A percentile compares a stretch with the other conserved stretches of the same genome.
These are phyloP conservation scores for Leccinum huronense DNA, from an alignment of 1,284 basidiomycete genomes.

Conservation along the genomic window DNA sequence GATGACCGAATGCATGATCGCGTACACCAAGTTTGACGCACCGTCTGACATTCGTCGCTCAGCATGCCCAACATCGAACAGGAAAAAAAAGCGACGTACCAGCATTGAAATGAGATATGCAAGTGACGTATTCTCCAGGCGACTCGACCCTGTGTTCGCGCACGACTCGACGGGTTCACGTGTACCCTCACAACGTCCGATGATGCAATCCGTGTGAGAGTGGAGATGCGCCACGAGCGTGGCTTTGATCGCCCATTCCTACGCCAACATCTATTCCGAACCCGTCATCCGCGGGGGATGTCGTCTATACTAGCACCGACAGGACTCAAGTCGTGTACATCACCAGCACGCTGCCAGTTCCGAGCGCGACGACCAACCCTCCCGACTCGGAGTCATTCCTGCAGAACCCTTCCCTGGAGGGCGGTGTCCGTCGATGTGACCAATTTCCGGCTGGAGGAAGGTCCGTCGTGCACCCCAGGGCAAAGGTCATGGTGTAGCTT, in stretches of 20 bases:
- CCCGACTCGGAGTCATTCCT: slow-evolving; percentile 47
- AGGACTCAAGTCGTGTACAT: slow-evolving; percentile 30
- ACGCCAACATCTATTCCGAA: slow-evolving; percentile 13
- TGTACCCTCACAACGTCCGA: slow-evolving; percentile 82
- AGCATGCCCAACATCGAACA: slow-evolving; percentile 1
- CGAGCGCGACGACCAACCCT: slow-evolving; percentile 26
- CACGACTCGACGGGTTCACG: slow-evolving; percentile 59
- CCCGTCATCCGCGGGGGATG: slow-evolving; percentile 5
- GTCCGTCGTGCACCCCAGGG: slow-evolving; percentile 77
- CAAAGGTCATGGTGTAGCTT: slow-evolving; percentile 89
- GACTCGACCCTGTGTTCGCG: slow-evolving; percentile 70
- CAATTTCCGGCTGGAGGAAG: slow-evolving; percentile 53
- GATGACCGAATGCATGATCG: slow-evolving; percentile 80
- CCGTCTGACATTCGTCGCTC: slow-evolving; percentile 43
- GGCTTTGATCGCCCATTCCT: slow-evolving; percentile 49
- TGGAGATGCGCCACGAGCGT: slow-evolving; percentile 83
- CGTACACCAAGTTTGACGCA: slow-evolving; percentile 76
- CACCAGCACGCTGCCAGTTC: slow-evolving; percentile 23
- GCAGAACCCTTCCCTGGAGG: slow-evolving; percentile 59
- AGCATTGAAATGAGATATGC: slow-evolving; percentile 73
- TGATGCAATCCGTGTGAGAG: slow-evolving; percentile 80
- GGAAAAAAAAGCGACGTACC: slow-evolving; percentile 42
- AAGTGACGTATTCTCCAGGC: slow-evolving; percentile 73
- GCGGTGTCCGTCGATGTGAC: slow-evolving; percentile 47
- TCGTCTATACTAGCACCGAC: slow-evolving; percentile 23